A percentile compares a stretch with the other conserved stretches of the same genome.
Conservation (phyloP, 805 yeast genomes). For the Metschnikowia lochheadii region DNA sequence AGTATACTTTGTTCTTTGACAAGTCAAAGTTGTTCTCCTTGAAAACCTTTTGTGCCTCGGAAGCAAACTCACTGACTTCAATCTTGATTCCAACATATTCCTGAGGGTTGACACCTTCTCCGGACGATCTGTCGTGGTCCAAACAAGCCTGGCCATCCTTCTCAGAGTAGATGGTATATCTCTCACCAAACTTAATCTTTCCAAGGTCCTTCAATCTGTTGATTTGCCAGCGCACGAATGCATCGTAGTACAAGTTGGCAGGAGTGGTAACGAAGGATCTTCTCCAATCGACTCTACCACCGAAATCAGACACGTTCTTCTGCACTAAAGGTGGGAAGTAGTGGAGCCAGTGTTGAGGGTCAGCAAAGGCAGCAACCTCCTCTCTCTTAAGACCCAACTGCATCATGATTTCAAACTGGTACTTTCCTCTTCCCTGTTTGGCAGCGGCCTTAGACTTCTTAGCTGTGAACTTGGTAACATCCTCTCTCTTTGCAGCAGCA, state of each 20-base stretch:
- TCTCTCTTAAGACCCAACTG: slow-evolving; percentile 85
- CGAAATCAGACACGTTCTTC: slow-evolving; percentile 72
- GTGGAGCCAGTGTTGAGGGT: slow-evolving; percentile 84
- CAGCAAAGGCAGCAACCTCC: slow-evolving; percentile 84
- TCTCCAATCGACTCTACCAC: slow-evolving; percentile 98
- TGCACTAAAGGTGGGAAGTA: slow-evolving; percentile 90
- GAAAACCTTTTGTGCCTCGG: slow-evolving; percentile 52
- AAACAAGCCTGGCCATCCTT: slow-evolving; percentile 99
- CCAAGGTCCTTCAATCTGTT: slow-evolving; percentile 78
- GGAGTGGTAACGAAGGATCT: slow-evolving; percentile 94
- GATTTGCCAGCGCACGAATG: slow-evolving; percentile 93
- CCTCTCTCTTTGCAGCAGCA: slow-evolving; percentile 49
- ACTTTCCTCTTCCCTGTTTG: slow-evolving; percentile 90
- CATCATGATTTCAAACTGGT: slow-evolving; percentile 93
- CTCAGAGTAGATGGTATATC: slow-evolving; percentile 95
- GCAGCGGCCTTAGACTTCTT: slow-evolving; percentile 92
- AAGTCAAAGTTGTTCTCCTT: slow-evolving; percentile 45
- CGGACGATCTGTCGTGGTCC: slow-evolving; percentile 97
- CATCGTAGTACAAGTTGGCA: slow-evolving; percentile 88
- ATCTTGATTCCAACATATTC: slow-evolving; percentile 95
- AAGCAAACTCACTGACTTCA: slow-evolving; percentile 56
- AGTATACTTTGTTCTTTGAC: slow-evolving; percentile 59
- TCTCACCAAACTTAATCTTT: slow-evolving; percentile 95
- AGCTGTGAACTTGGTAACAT: slow-evolving; percentile 86
- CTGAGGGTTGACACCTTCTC: slow-evolving; percentile 96